These are phyloP conservation scores for Cynanchum wilfordii DNA, from an alignment of 257 asterid species.

Conservation along the genomic window DNA sequence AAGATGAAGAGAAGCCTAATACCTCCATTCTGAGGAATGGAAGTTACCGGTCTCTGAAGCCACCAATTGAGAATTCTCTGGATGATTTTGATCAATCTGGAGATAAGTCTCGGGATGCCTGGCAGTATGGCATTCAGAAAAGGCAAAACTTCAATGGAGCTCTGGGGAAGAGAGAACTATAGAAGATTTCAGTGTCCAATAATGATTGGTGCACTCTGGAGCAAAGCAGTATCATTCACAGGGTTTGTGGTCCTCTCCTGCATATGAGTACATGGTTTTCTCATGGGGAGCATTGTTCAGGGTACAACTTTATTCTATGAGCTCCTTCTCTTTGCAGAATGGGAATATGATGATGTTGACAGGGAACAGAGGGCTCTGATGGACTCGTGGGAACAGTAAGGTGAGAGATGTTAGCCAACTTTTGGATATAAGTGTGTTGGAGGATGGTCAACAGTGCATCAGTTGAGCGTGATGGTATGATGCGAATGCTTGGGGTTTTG, in stretches of 20 bases:
- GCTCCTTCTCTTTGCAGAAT: not conserved
- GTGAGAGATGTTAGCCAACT: not conserved
- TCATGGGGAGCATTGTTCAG: not conserved
- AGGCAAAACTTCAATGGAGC: constrained; percentile 44
- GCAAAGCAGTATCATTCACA: not conserved
- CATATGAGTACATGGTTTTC: not conserved
- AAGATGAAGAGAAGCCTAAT: constrained; percentile 81
- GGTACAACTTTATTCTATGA: not conserved
- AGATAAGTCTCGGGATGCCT: constrained; percentile 67
- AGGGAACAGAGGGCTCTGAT: not conserved
- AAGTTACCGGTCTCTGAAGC: constrained; percentile 51
- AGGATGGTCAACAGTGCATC: not conserved
- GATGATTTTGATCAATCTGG: constrained; percentile 61
- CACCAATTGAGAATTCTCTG: constrained; percentile 47
- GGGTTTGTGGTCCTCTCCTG: not conserved
- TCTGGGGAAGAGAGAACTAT: constrained; percentile 51
- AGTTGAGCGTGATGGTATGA: not conserved
- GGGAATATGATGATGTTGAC: not conserved
- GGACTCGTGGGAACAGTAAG: not conserved
- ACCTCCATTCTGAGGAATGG: constrained; percentile 51
- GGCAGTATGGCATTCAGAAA: constrained; percentile 56
- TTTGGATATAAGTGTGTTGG: not conserved
- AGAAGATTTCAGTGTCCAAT: constrained; percentile 21
- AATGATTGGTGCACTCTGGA: constrained; percentile 15
- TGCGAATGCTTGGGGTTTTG: not conserved